A percentile compares a stretch with the other conserved stretches of the same genome.
phyloP scores from a whole-genome alignment of 345 rosid species.

The Camelina laxa region DNA sequence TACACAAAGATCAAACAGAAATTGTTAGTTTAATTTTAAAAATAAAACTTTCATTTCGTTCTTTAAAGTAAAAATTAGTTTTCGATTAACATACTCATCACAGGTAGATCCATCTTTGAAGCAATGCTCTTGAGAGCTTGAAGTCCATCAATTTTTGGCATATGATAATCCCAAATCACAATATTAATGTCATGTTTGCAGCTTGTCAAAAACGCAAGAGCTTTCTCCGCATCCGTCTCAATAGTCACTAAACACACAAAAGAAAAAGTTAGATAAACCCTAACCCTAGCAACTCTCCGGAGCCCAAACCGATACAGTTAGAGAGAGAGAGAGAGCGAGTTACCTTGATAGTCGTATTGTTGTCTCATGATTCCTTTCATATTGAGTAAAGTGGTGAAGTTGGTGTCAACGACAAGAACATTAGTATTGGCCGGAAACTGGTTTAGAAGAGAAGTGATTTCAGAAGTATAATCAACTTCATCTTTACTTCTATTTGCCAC shows the following conservation, averaged over 20 bases:
- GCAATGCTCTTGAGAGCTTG: conserved; percentile 31
- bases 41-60: neutral
- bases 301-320: neutral
- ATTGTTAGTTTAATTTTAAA: neutral
- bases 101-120: conserved; percentile 26
- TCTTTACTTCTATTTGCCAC: neutral
- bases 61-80: neutral
- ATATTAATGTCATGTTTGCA: conserved; percentile 15
- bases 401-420: conserved; percentile 33
- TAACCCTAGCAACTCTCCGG: conserved; percentile 13
- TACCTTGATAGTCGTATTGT: conserved; percentile 22
- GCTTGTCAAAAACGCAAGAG: conserved; percentile 14
- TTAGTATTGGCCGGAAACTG: neutral
- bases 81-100: conserved; percentile 25
- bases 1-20: conserved; percentile 10
- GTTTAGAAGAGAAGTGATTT: neutral
- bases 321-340: neutral
- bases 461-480: conserved; percentile 10
- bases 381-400: neutral
- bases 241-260: conserved; percentile 14
- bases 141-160: conserved; percentile 33
- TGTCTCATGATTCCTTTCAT: neutral
- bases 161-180: conserved; percentile 39
- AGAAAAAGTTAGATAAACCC: conserved; percentile 14
- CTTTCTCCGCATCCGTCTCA: conserved; percentile 6